Evolutionary conservation across 805 yeast genomes (phyloP).

Genomic region (Vanderwaltozyma tropicalis): DNA sequence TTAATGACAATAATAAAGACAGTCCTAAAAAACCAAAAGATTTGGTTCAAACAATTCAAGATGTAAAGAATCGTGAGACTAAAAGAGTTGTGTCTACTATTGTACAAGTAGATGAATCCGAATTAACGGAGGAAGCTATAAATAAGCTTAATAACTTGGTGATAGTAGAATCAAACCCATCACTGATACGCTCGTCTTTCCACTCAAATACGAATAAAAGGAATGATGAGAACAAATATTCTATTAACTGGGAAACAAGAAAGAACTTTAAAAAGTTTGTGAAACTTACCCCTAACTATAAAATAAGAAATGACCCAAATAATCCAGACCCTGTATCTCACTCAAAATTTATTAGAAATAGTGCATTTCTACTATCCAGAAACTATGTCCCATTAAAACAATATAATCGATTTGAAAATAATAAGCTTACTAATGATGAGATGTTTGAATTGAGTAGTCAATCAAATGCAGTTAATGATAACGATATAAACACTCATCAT

Average conservation of each 20-base stretch:
- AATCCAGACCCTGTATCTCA: neutral
- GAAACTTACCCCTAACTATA: slow-evolving; percentile 20
- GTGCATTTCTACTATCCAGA: slow-evolving; percentile 24
- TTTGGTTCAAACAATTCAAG: slow-evolving; percentile 26
- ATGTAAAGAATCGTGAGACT: slow-evolving; percentile 24
- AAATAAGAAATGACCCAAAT: neutral
- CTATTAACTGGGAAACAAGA: slow-evolving; percentile 23
- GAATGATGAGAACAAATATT: neutral
- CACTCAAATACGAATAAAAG: neutral
- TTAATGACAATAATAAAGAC: neutral
- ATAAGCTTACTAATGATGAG: slow-evolving; percentile 2
- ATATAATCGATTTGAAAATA: slow-evolving; percentile 8
- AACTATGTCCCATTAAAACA: slow-evolving; percentile 25
- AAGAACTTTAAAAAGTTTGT: slow-evolving; percentile 34
- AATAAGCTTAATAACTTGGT: slow-evolving; percentile 27
- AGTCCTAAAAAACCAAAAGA: neutral
- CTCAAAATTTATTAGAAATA: slow-evolving; percentile 10
- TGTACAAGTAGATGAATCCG: slow-evolving; percentile 17
- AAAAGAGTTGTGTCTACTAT: slow-evolving; percentile 20
- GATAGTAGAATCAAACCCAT: too few species aligned
- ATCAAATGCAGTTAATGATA: too few species aligned
- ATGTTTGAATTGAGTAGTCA: neutral
- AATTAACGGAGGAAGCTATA: slow-evolving; percentile 25
- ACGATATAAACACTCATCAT: too few species aligned
- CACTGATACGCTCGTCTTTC: too few species aligned